A percentile compares a stretch with the other conserved stretches of the same genome.
phyloP scores from a whole-genome alignment of 2,329 filamentous ascomycete species.

The Trichocomaceae sp. region DNA sequence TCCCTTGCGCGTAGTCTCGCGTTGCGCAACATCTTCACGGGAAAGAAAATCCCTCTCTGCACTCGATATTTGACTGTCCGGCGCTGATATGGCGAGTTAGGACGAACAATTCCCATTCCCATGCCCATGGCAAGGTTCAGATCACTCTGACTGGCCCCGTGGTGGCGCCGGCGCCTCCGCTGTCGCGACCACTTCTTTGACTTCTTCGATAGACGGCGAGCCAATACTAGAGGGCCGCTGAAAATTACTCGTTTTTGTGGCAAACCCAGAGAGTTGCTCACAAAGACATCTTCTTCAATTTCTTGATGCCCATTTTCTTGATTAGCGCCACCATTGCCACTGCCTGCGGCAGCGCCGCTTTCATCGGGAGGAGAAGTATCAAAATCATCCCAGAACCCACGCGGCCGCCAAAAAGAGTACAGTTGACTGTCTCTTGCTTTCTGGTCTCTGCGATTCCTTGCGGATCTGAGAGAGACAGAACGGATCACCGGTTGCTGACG shows the following conservation, averaged over 20 bases:
- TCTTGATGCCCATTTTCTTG: slow-evolving; percentile 22
- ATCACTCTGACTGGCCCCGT: slow-evolving; percentile 24
- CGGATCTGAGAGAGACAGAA: slow-evolving; percentile 35
- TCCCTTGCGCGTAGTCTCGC: slow-evolving; percentile 44
- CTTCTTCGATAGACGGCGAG: slow-evolving; percentile 23
- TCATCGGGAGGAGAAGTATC: slow-evolving; percentile 30
- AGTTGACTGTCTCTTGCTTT: slow-evolving; percentile 44
- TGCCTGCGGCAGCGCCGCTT: slow-evolving; percentile 23
- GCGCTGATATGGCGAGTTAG: slow-evolving; percentile 26
- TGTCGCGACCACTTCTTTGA: slow-evolving; percentile 18
- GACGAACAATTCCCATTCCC: slow-evolving; percentile 20
- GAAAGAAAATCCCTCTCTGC: slow-evolving; percentile 42
- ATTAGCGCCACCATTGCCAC: slow-evolving; percentile 17
- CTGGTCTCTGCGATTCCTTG: slow-evolving; percentile 38
- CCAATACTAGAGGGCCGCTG: slow-evolving; percentile 33
- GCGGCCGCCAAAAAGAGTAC: slow-evolving; percentile 58
- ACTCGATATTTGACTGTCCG: slow-evolving; percentile 30
- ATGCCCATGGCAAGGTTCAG: slow-evolving; percentile 10
- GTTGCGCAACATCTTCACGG: slow-evolving; percentile 46
- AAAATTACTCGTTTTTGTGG: slow-evolving; percentile 43
- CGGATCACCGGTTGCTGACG: slow-evolving; percentile 26
- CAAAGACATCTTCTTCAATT: slow-evolving; percentile 37
- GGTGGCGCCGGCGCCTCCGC: slow-evolving; percentile 27
- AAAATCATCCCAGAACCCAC: slow-evolving; percentile 57
- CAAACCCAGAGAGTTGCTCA: slow-evolving; percentile 52